phyloP scores from a whole-genome alignment of 768 basidiomycete genomes.

The Russula griseocarnosa region DNA sequence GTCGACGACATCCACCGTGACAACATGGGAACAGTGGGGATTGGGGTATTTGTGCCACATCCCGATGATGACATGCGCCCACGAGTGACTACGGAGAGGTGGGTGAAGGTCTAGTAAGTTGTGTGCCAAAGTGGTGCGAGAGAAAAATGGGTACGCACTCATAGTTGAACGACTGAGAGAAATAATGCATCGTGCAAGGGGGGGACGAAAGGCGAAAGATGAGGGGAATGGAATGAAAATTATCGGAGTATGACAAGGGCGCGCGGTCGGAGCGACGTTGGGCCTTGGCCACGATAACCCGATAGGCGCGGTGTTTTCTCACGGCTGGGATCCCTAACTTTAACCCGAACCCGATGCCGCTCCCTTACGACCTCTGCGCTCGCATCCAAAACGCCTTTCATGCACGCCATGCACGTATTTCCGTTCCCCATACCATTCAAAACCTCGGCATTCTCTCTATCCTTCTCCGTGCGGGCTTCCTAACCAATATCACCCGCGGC shows the following conservation, averaged over 20 bases:
- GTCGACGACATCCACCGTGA: constrained; percentile 83
- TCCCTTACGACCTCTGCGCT: constrained; percentile 86
- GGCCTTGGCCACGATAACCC: neutral
- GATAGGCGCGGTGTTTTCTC: neutral
- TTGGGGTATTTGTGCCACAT: constrained; percentile 98
- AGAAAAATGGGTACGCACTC: constrained; percentile 51
- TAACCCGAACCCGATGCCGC: constrained; percentile 39
- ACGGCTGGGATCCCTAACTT: neutral
- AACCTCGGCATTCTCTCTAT: constrained; percentile 91
- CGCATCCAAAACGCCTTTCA: constrained; percentile 89
- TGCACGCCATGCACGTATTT: constrained; percentile 72
- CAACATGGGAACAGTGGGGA: constrained; percentile 83
- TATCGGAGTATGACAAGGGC: neutral
- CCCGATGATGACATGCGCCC: constrained; percentile 86
- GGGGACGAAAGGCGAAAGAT: no score
- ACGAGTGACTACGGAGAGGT: constrained; percentile 60
- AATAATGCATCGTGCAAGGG: constrained; percentile 63
- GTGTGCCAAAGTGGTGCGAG: constrained; percentile 6
- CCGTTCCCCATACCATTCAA: constrained; percentile 79
- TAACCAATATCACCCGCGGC: constrained; percentile 79
- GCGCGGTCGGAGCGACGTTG: neutral
- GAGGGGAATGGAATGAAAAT: no score
- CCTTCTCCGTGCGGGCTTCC: constrained; percentile 85
- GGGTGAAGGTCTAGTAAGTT: constrained; percentile 15
- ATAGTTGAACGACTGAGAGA: constrained; percentile 78